Evolutionary conservation across 1,284 basidiomycete species (phyloP).

Genomic region (Moesziomyces sp.): DNA sequence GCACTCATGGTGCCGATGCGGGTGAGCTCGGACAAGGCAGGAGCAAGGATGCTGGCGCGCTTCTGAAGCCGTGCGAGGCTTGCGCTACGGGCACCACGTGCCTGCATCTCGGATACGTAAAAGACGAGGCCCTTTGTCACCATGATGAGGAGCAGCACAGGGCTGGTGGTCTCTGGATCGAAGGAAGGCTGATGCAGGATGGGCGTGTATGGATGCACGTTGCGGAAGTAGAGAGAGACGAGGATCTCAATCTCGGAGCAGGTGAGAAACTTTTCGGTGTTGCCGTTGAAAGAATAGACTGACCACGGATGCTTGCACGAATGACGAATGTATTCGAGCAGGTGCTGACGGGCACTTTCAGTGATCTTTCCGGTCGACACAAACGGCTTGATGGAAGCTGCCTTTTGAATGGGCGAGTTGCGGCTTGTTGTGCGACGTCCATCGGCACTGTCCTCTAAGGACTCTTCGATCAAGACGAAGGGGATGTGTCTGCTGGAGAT

Average conservation of each 20-base stretch:
- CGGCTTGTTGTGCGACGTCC: background rate
- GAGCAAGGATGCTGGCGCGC: constrained; percentile 3
- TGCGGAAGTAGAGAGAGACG: constrained; percentile 16
- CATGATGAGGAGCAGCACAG: constrained; percentile 18
- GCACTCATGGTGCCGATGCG: constrained; percentile 29
- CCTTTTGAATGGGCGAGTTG: background rate
- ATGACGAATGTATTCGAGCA: constrained; percentile 17
- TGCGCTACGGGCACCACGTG: constrained; percentile 1
- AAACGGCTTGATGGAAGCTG: background rate
- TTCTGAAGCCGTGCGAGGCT: constrained; percentile 13
- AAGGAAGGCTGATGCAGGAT: constrained; percentile 18
- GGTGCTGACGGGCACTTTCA: constrained; percentile 9
- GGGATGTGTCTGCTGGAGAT: constrained; percentile 2
- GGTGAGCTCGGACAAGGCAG: constrained; percentile 23
- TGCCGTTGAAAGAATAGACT: constrained; percentile 16
- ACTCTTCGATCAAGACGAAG: constrained; percentile 19
- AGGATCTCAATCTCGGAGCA: constrained; percentile 15
- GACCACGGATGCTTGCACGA: constrained; percentile 29
- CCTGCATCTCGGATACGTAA: constrained; percentile 13
- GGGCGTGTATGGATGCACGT: constrained; percentile 13
- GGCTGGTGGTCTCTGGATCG: constrained; percentile 9
- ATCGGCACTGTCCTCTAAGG: background rate
- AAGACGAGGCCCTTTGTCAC: constrained; percentile 21
- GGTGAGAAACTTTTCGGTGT: constrained; percentile 10
- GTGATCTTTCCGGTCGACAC: background rate